These are phyloP conservation scores for Coelastrella sp. DNA, from an alignment of 139 green algal species.

Conservation along the genomic window DNA sequence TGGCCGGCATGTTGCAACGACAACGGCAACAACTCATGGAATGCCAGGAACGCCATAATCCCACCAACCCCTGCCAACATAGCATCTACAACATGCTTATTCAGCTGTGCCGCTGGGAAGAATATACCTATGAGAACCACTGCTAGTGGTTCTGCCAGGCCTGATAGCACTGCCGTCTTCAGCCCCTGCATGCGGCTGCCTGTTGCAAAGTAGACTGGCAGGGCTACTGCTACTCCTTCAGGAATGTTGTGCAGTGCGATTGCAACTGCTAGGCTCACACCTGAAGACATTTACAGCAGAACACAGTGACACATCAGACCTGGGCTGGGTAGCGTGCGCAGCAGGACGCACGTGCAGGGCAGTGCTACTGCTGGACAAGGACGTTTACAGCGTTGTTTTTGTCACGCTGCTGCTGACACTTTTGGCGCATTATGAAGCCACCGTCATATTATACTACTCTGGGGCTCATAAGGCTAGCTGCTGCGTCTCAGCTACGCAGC, in stretches of 20 bases:
- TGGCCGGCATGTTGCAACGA: conserved; percentile 72
- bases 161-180: conserved; percentile 61
- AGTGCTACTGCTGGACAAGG: background rate
- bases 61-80: conserved; percentile 73
- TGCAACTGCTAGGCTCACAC: conserved; percentile 76
- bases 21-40: conserved; percentile 80
- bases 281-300: conserved; percentile 9
- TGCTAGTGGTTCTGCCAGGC: conserved; percentile 75
- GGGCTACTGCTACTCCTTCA: conserved; percentile 79
- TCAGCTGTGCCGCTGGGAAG: conserved; percentile 54
- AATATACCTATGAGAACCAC: conserved; percentile 74
- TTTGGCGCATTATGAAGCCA: too few relatives aligned
- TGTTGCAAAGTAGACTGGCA: conserved; percentile 96
- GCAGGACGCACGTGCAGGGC: background rate
- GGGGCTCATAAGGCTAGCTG: too few relatives aligned
- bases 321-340: background rate
- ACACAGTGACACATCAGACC: too few relatives aligned
- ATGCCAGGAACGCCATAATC: conserved; percentile 80
- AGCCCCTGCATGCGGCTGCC: conserved; percentile 67
- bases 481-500: too few relatives aligned
- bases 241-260: conserved; percentile 93
- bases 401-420: too few relatives aligned
- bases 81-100: conserved; percentile 58
- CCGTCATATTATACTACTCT: too few relatives aligned
- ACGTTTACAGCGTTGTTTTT: too few relatives aligned